phyloP scores from a whole-genome alignment of 2,329 filamentous ascomycete species.

The Alternaria conjuncta region DNA sequence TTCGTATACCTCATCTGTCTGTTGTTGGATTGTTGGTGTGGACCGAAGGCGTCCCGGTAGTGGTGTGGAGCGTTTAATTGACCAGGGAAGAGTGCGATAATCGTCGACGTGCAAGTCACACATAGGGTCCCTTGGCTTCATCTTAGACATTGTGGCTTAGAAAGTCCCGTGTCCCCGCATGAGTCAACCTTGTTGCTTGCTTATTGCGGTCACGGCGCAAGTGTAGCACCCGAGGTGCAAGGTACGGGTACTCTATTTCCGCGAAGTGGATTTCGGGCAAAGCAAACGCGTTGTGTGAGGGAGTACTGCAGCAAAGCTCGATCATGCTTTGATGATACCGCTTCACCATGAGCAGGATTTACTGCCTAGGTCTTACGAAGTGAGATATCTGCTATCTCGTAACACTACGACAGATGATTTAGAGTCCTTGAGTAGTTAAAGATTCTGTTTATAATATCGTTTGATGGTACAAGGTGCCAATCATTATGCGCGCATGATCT shows the following conservation, averaged over 20 bases:
- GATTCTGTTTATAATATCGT: background rate
- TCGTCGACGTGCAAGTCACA: background rate
- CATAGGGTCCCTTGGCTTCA: background rate
- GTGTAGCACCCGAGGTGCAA: conserved; percentile 12
- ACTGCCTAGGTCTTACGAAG: background rate
- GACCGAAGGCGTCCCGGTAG: background rate
- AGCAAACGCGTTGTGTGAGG: conserved; percentile 1
- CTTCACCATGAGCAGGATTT: background rate
- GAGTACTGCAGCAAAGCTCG: background rate
- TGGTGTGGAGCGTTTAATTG: background rate
- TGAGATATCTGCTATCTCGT: background rate
- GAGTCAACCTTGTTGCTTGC: conserved; percentile 1
- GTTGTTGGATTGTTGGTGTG: background rate
- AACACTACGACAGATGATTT: background rate
- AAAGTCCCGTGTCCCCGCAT: conserved; percentile 7
- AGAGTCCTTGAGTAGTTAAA: background rate
- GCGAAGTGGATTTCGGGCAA: background rate
- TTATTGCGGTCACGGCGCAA: background rate
- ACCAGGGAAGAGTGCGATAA: background rate
- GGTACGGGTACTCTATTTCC: conserved; percentile 6
- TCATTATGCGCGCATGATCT: background rate
- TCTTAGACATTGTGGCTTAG: background rate
- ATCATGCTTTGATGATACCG: conserved; percentile 1
- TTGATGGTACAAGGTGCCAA: background rate
- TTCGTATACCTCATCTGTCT: background rate